A percentile compares a stretch with the other conserved stretches of the same genome.
These are phyloP conservation scores for Heracleum sosnowskyi DNA, from an alignment of 129 eudicot genomes.

Conservation along the genomic window DNA sequence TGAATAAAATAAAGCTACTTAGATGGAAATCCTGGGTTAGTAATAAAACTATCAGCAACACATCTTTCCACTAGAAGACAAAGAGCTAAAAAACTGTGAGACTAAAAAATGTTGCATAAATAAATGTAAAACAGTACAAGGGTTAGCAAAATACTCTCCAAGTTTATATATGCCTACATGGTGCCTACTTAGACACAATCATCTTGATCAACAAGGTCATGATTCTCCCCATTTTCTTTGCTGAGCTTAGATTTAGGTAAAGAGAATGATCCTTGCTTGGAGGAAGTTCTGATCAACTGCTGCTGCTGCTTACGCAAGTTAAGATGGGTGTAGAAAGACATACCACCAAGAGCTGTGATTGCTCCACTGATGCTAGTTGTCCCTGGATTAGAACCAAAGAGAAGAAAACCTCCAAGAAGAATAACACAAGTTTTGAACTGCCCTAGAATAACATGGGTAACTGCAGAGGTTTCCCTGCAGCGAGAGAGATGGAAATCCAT, in stretches of 20 bases:
- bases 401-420: slow-evolving; percentile 80
- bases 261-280: slow-evolving; percentile 46
- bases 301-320: slow-evolving; percentile 55
- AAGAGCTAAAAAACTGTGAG: background rate
- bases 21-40: slow-evolving; percentile 2
- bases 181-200: slow-evolving; percentile 36
- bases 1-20: background rate
- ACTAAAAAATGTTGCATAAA: background rate
- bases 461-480: slow-evolving; percentile 87
- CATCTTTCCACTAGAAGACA: background rate
- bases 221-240: slow-evolving; percentile 69
- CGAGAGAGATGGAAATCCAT: background rate
- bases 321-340: slow-evolving; percentile 88
- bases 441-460: slow-evolving; percentile 95
- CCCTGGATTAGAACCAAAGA: slow-evolving; percentile 92
- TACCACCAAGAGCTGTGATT: slow-evolving; percentile 63
- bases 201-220: slow-evolving; percentile 39
- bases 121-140: background rate
- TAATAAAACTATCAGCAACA: background rate
- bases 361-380: slow-evolving; percentile 82
- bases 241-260: slow-evolving; percentile 77
- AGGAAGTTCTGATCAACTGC: slow-evolving; percentile 30
- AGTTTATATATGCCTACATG: background rate
- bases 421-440: slow-evolving; percentile 97
- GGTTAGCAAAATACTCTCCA: slow-evolving; percentile 13